These are phyloP conservation scores for Colletotrichum incanum DNA, from an alignment of 2,329 filamentous ascomycete species.

Conservation along the genomic window DNA sequence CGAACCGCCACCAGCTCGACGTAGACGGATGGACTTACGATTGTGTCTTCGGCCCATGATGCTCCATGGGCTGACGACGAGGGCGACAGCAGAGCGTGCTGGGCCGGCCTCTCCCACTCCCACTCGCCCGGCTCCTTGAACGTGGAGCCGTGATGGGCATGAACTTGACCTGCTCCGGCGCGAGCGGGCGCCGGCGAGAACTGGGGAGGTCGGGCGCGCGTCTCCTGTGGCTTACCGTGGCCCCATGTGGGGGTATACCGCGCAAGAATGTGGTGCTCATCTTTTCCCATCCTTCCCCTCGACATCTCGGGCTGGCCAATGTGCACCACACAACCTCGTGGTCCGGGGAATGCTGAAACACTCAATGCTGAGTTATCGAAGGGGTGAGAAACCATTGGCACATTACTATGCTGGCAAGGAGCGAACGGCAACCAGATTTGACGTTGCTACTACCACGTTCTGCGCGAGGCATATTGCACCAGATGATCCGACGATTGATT, in stretches of 20 bases:
- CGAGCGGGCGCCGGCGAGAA: conserved; percentile 18
- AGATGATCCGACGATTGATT: conserved; percentile 31
- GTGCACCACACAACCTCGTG: conserved; percentile 12
- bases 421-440: conserved; percentile 18
- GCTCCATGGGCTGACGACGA: conserved; percentile 22
- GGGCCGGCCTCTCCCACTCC: conserved; percentile 13
- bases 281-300: conserved; percentile 10
- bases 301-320: conserved; percentile 19
- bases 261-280: conserved; percentile 27
- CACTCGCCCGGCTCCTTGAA: conserved; percentile 19
- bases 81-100: conserved; percentile 20
- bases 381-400: conserved; percentile 5
- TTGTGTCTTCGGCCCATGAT: conserved; percentile 2
- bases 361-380: conserved; percentile 8
- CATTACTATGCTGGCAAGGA: conserved; percentile 11
- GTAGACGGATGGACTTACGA: conserved; percentile 23
- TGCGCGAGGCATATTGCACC: conserved; percentile 22
- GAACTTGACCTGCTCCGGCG: conserved; percentile 25
- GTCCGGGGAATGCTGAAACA: conserved; percentile 36
- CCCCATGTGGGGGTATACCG: conserved; percentile 17
- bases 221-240: conserved; percentile 35
- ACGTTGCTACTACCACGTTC: conserved; percentile 23
- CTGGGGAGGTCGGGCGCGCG: conserved; percentile 34
- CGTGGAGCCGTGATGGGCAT: conserved; percentile 20
- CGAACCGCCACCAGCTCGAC: neutral